phyloP scores from a whole-genome alignment of 805 yeast species.

The Kodamaea hsintzibuensis region DNA sequence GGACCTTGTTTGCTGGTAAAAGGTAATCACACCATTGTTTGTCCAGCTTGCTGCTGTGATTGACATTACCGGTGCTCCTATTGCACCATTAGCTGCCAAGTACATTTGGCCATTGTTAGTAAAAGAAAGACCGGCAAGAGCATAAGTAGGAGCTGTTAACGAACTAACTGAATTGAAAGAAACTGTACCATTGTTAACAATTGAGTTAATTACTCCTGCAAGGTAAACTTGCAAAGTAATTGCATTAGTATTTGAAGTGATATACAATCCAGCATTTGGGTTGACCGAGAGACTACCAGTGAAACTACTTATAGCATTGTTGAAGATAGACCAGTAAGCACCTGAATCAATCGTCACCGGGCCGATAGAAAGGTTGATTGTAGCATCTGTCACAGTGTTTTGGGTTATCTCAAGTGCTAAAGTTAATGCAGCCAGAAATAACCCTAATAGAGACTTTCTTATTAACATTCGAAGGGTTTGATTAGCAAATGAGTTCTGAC shows the following conservation, averaged over 20 bases:
- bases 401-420: constrained; percentile 7
- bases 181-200: constrained; percentile 20
- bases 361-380: constrained; percentile 20
- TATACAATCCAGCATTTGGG: constrained; percentile 17
- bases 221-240: constrained; percentile 13
- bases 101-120: constrained; percentile 13
- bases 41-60: constrained; percentile 11
- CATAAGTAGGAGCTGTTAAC: constrained; percentile 10
- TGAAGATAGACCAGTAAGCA: constrained; percentile 20
- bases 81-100: constrained; percentile 13
- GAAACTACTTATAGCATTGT: constrained; percentile 14
- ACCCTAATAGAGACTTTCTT: background rate
- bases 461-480: background rate
- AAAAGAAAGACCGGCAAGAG: constrained; percentile 11
- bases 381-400: constrained; percentile 20
- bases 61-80: constrained; percentile 14
- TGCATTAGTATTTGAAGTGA: constrained; percentile 11
- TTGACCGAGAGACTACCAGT: constrained; percentile 16
- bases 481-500: background rate
- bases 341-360: constrained; percentile 17
- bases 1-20: constrained; percentile 22
- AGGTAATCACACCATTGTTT: constrained; percentile 24
- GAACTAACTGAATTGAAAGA: constrained; percentile 17
- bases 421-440: constrained; percentile 5
- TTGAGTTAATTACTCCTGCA: constrained; percentile 14